Evolutionary conservation across 2,329 filamentous ascomycete genomes (phyloP).

Genomic region (Exophiala xenobiotica): DNA sequence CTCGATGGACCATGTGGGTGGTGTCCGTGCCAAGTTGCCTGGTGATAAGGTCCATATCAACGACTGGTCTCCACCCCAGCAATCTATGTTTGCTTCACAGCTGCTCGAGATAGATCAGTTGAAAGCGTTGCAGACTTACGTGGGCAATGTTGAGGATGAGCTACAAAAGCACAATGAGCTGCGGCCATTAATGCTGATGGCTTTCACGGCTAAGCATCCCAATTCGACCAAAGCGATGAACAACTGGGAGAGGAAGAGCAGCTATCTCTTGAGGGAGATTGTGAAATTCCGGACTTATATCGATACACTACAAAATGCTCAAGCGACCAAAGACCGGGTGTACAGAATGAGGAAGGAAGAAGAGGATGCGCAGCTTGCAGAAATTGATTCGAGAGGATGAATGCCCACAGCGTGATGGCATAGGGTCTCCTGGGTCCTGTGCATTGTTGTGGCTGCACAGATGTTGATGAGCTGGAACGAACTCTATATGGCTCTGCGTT

Average conservation of each 20-base stretch:
- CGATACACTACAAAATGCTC: conserved; percentile 73
- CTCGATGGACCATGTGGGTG: conserved; percentile 64
- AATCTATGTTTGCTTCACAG: conserved; percentile 83
- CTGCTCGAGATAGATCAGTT: conserved; percentile 79
- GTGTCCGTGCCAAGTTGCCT: conserved; percentile 66
- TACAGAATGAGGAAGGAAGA: conserved; percentile 45
- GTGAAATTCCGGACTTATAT: conserved; percentile 97
- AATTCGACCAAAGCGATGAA: conserved; percentile 83
- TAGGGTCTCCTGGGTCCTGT: neutral
- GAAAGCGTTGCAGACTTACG: conserved; percentile 70
- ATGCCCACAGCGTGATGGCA: conserved; percentile 3
- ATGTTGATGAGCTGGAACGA: too few species aligned
- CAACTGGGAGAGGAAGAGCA: conserved; percentile 96
- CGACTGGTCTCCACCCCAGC: conserved; percentile 85
- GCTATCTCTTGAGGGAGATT: conserved; percentile 86
- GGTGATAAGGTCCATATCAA: conserved; percentile 81
- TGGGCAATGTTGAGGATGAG: conserved; percentile 81
- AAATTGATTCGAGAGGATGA: conserved; percentile 17
- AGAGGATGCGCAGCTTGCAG: conserved; percentile 16
- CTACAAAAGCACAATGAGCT: conserved; percentile 84
- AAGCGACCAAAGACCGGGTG: conserved; percentile 68
- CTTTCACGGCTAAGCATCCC: conserved; percentile 79
- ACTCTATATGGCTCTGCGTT: neutral
- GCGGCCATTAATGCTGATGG: conserved; percentile 80
- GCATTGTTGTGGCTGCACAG: too few species aligned